A percentile compares a stretch with the other conserved stretches of the same genome.
Evolutionary conservation across 176 grass and related monocot genomes (phyloP).

Genomic region (Oryza brachyantha): DNA sequence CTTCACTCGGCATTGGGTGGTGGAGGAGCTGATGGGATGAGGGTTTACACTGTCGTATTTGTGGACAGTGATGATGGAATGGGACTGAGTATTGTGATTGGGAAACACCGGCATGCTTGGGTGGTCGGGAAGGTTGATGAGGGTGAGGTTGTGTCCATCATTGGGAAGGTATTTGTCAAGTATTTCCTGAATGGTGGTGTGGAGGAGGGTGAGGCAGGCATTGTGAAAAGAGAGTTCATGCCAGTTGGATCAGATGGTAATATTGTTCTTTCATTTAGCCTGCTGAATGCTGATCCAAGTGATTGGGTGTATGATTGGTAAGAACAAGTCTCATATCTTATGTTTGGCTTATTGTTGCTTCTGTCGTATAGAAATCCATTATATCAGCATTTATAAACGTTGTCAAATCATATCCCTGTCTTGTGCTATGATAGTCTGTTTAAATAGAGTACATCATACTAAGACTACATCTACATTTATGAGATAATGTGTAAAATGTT

Average conservation of each 20-base stretch:
- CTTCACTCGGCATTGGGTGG: constrained; percentile 44
- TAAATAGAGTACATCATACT: background rate
- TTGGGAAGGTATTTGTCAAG: constrained; percentile 58
- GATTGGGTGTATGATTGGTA: constrained; percentile 95
- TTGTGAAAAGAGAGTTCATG: constrained; percentile 79
- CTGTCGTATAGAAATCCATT: background rate
- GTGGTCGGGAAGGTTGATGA: constrained; percentile 51
- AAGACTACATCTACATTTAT: constrained; percentile 1
- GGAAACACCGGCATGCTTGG: constrained; percentile 93
- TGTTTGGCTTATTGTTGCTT: background rate
- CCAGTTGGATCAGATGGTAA: constrained; percentile 89
- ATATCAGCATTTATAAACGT: background rate
- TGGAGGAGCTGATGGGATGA: constrained; percentile 23
- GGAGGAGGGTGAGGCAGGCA: constrained; percentile 42
- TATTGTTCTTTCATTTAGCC: constrained; percentile 78
- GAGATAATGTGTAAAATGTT: background rate
- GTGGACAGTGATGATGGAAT: constrained; percentile 37
- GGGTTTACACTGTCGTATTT: constrained; percentile 68
- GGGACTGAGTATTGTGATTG: constrained; percentile 41
- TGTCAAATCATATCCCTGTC: background rate
- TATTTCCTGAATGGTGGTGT: constrained; percentile 72
- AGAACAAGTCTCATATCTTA: constrained; percentile 7
- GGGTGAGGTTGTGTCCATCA: constrained; percentile 29
- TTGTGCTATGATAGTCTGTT: constrained; percentile 3
- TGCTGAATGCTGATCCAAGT: constrained; percentile 81